Base-by-base conservation (phyloP, 1,139 yeast species). In the Candida gigantensis region DNA sequence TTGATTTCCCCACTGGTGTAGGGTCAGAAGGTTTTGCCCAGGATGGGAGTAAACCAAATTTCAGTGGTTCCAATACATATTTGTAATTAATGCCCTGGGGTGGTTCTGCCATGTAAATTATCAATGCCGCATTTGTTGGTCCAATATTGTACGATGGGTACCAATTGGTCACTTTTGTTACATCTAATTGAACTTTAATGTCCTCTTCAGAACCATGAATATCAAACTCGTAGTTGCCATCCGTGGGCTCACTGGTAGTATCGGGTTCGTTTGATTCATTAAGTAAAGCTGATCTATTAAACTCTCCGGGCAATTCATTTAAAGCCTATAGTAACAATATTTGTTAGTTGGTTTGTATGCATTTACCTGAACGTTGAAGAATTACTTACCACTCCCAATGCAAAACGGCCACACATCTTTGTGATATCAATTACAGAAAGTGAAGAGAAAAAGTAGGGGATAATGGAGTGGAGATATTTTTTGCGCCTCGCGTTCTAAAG, bases 371-470 rank as follows among this genome's bases (percentile, higher is more conserved):
- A n/a, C n/a, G n/a, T 9, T n/a, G 3, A 20, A n/a, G n/a, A 4
- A 12, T 7, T 39, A 65, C 72, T 34, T 63, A 68, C 74, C 13
- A 66, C 53, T 28, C 68, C 71, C 34, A 67, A 47, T 3, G 75
- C 68, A 44, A 60, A 70, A n/a, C 76, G 45, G 6, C 76, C 76
- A 54, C 76, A 70, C 76, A 70, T 18, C 7, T 18, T 6, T 18
- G 19, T 7, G 19, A 18, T 18, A 18, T 6, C 19, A 18, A 18
- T 6, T 6, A 18, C 5, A 18, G 7, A 18, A 18, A 18, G 7
- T 18, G 7, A 18, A 18, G 19, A 18, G 7, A 5, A 18, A 18
- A 18, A 18, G 7, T 6, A 18, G 7, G n/a, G n/a, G n/a, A n/a
- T n/a, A n/a, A n/a, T n/a, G n/a, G n/a, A n/a, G n/a, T n/a, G n/a